phyloP scores from a whole-genome alignment of 345 rosid species.

The Mallotus nudiflorus region DNA sequence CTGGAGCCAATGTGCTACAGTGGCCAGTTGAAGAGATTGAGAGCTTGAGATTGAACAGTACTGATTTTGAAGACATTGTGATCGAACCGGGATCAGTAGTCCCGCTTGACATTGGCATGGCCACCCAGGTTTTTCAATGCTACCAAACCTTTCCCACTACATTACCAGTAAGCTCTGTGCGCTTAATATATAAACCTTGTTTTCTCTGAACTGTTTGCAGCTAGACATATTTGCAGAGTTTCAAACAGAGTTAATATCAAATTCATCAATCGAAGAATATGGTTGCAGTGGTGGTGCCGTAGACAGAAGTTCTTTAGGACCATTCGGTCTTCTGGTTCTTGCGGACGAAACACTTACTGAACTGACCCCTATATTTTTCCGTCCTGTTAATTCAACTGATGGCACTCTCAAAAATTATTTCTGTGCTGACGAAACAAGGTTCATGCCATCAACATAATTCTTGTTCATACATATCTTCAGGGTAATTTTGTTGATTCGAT shows the following conservation, averaged over 20 bases:
- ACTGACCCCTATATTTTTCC: constrained; percentile 75
- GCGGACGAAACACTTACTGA: constrained; percentile 72
- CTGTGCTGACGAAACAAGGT: constrained; percentile 85
- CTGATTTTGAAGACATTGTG: constrained; percentile 41
- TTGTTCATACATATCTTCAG: background rate
- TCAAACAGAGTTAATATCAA: constrained; percentile 37
- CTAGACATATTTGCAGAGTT: constrained; percentile 62
- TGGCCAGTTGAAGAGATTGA: constrained; percentile 92
- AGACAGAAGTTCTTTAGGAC: constrained; percentile 63
- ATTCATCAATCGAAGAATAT: constrained; percentile 27
- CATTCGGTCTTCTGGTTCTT: constrained; percentile 69
- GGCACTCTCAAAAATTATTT: constrained; percentile 48
- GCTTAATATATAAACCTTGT: background rate
- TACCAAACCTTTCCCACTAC: too few species aligned
- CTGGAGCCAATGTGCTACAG: constrained; percentile 63
- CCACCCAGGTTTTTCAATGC: constrained; percentile 49
- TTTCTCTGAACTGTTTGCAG: background rate
- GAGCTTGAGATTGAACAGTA: constrained; percentile 61
- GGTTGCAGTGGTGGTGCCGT: constrained; percentile 52
- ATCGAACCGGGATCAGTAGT: constrained; percentile 61
- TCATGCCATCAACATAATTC: background rate
- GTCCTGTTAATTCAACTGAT: constrained; percentile 39
- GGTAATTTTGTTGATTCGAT: background rate
- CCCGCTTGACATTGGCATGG: constrained; percentile 53
- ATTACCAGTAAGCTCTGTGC: too few species aligned